Base-by-base conservation (phyloP, 129 eudicot species). In the Saposhnikovia divaricata region DNA sequence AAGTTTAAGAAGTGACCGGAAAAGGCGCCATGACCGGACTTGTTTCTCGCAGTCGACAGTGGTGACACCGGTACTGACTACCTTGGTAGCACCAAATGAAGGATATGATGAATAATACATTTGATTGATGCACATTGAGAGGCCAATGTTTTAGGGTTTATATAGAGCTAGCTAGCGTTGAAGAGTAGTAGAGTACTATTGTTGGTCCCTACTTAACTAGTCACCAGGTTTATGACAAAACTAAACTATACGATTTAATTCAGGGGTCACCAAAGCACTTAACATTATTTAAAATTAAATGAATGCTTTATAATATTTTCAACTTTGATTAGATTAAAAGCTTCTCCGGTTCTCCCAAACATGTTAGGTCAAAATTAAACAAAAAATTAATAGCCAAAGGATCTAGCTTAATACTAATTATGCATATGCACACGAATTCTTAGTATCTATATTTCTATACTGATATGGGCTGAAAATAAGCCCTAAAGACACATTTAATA, bases 21-120 rank as follows among this genome's bases (percentile, higher is more conserved):
- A 89, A 81, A 92, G 97, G 82, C 95, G 85, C 97, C 97, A 90
- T 47, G 97, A 90, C 21, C 95, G 92, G 85, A 92, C 97, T 89
- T 92, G 97, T 61, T 92, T 92, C 28, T 92, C 90, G 89, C 97
- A 92, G 79, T 92, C 93, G 2, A 92, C 93, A 84, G 95, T 75
- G 85, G 97, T 83, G 80, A 91, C 61, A 46, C 78, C 78, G 42
- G 53, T 74, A 1, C 40, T 74, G 12, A 74, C 78, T 27, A 74
- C 75, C 63, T 84, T 82, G 83, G 84, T 81, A 78, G 91, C 74
- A 39, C 84, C 78, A 43, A 80, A 75, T 43, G 79, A 59, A 76
- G 86, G 79, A 84, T 82, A 89, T 48, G 79, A 59, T 74, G 86
- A 81, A 84, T 82, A 89, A 45, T 90, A 78, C 89, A 85, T 88